Evolutionary conservation across 2,329 filamentous ascomycete species (phyloP).

Genomic region (Aureobasidium sp.): DNA sequence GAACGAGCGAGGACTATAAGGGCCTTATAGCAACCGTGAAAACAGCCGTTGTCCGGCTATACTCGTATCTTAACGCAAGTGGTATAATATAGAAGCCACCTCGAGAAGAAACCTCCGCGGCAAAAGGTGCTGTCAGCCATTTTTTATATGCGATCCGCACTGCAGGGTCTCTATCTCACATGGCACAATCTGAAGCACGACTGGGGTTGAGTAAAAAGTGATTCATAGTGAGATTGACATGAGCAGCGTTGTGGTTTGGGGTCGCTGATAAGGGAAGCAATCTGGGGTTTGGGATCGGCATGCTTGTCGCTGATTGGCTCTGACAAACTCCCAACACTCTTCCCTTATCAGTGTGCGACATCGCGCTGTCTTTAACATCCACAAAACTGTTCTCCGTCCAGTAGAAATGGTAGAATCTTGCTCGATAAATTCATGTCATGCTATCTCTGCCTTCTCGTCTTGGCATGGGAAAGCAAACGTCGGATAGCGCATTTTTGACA

Average conservation of each 20-base stretch:
- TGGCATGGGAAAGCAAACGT: background rate
- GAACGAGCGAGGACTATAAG: background rate
- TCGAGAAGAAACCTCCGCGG: background rate
- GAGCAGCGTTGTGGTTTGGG: background rate
- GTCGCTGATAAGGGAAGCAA: background rate
- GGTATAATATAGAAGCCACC: background rate
- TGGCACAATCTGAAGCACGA: background rate
- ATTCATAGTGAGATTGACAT: background rate
- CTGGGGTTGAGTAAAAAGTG: background rate
- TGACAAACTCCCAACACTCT: constrained; percentile 4
- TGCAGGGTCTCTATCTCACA: background rate
- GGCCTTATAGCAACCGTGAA: background rate
- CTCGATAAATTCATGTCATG: constrained; percentile 6
- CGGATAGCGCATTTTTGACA: background rate
- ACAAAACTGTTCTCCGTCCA: background rate
- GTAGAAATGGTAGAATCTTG: background rate
- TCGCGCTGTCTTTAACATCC: background rate
- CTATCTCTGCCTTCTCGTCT: background rate
- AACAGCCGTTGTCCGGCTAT: background rate
- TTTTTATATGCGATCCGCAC: background rate
- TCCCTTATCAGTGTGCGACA: background rate
- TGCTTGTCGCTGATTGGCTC: constrained; percentile 5
- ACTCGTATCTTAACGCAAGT: background rate
- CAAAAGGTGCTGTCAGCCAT: background rate
- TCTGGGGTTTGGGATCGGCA: constrained; percentile 3